Conservation (phyloP, 805 yeast species). For the Sungouiozyma intestinalis region DNA sequence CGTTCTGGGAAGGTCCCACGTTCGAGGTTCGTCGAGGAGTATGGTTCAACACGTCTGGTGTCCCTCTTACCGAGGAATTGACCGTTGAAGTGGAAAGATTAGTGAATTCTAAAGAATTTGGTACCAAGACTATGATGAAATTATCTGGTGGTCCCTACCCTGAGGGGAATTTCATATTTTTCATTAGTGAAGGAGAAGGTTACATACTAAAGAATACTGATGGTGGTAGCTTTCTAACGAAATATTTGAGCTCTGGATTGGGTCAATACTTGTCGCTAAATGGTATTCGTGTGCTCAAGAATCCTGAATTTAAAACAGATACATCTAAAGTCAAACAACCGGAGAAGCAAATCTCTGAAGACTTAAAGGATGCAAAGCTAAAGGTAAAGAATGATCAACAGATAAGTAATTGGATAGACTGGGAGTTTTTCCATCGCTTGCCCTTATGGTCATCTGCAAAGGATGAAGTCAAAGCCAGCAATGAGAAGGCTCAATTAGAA, state of each 20-base stretch:
- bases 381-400: neutral
- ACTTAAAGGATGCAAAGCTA: neutral
- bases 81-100: constrained; percentile 48
- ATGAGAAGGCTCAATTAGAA: constrained; percentile 20
- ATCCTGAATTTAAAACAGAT: constrained; percentile 13
- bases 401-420: constrained; percentile 2
- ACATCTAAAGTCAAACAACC: neutral
- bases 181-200: constrained; percentile 34
- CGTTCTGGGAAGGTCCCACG: constrained; percentile 82
- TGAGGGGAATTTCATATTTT: constrained; percentile 23
- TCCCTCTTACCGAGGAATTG: constrained; percentile 41
- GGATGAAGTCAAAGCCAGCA: constrained; percentile 17
- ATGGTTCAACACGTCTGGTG: constrained; percentile 60
- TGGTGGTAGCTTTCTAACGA: constrained; percentile 32
- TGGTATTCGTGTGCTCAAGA: constrained; percentile 24
- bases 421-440: constrained; percentile 6
- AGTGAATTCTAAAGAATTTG: neutral
- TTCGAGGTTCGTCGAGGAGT: constrained; percentile 76
- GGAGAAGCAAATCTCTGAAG: neutral
- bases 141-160: constrained; percentile 1
- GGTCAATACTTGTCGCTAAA: constrained; percentile 33
- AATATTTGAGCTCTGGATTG: constrained; percentile 28
- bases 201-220: constrained; percentile 37
- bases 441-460: constrained; percentile 1
- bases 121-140: constrained; percentile 2